Conservation (phyloP, 371 early-diverging fungal genomes). For the Gilbertella persicaria region DNA sequence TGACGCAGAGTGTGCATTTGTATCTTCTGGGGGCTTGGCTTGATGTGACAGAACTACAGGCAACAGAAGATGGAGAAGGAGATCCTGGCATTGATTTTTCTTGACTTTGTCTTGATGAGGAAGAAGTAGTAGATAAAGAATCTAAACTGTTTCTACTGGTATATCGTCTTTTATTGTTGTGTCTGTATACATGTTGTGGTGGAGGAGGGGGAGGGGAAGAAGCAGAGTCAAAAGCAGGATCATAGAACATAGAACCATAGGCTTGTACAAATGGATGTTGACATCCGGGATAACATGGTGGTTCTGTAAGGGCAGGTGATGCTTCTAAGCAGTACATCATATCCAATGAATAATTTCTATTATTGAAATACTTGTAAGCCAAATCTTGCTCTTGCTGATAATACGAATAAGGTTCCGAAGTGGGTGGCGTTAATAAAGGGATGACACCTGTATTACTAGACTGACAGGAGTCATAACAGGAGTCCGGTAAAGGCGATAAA, state of each 20-base stretch:
- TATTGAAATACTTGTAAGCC: neutral
- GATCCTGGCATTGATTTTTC: neutral
- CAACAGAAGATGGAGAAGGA: neutral
- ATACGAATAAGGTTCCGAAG: neutral
- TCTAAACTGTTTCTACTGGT: neutral
- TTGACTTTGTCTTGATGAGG: neutral
- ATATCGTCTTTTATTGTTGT: neutral
- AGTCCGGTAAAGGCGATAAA: neutral
- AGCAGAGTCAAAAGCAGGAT: neutral
- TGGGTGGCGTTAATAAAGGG: neutral
- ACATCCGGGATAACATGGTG: neutral
- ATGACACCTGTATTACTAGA: too few species aligned
- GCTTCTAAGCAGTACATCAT: neutral
- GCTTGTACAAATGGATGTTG: neutral
- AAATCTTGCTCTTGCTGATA: neutral
- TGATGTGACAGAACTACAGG: neutral
- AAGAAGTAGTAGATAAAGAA: neutral
- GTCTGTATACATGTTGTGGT: neutral
- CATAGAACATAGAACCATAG: too few species aligned
- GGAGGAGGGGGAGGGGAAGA: neutral
- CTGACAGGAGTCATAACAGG: too few species aligned
- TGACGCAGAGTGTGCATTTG: slow-evolving; percentile 29
- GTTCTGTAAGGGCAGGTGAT: neutral
- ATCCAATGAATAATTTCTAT: neutral
- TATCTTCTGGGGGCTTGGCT: slow-evolving; percentile 22